A percentile compares a stretch with the other conserved stretches of the same genome.
These are phyloP conservation scores for Fraxinus dipetala DNA, from an alignment of 305 asterid genomes.

Conservation along the genomic window DNA sequence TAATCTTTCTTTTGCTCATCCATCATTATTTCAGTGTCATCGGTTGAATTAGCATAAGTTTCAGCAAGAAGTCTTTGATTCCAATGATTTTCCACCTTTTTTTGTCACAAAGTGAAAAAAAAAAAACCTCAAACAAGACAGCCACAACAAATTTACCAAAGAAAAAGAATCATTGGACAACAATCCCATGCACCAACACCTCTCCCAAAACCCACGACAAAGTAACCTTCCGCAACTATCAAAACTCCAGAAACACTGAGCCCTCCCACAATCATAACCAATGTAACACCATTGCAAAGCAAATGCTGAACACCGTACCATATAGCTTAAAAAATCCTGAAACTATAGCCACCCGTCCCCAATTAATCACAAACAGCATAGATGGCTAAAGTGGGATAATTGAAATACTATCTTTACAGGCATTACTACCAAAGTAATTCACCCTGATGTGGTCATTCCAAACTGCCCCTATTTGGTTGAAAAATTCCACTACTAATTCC, in stretches of 20 bases:
- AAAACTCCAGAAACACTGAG: background rate
- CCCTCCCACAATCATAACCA: background rate
- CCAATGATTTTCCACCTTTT: background rate
- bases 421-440: background rate
- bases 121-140: background rate
- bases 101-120: background rate
- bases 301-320: background rate
- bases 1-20: background rate
- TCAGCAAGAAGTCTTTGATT: background rate
- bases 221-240: background rate
- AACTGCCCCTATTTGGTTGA: background rate
- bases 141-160: background rate
- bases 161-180: background rate
- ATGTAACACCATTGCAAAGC: background rate
- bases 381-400: background rate
- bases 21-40: constrained; percentile 1
- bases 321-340: background rate
- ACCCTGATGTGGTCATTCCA: background rate
- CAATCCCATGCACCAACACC: background rate
- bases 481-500: background rate
- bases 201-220: background rate
- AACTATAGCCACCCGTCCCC: background rate
- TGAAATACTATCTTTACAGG: background rate
- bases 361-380: background rate
- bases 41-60: background rate